Evolutionary conservation across 2,329 filamentous ascomycete species (phyloP).

Genomic region (Pyrenochaeta sp.): DNA sequence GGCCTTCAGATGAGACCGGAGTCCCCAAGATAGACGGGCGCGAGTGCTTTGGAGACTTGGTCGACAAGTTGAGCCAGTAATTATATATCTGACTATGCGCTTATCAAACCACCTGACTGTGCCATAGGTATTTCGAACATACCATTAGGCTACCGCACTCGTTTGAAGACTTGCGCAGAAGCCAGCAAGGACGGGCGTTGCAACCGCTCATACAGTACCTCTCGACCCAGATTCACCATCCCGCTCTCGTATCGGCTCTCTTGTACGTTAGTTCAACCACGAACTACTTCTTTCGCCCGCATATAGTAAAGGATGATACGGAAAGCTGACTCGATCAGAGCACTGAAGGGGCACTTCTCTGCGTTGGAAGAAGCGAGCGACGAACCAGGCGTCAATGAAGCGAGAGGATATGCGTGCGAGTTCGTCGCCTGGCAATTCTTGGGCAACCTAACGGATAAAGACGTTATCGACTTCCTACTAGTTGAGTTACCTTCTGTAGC

Average conservation of each 20-base stretch:
- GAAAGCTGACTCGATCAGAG: constrained; percentile 57
- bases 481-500: constrained; percentile 68
- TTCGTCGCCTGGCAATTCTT: constrained; percentile 83
- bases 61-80: constrained; percentile 69
- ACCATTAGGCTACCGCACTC: constrained; percentile 71
- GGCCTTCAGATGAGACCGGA: constrained; percentile 40
- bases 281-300: neutral
- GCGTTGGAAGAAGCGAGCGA: constrained; percentile 64
- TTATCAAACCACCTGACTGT: constrained; percentile 23
- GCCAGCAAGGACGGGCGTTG: constrained; percentile 65
- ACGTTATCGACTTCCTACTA: constrained; percentile 77
- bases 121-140: constrained; percentile 57
- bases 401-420: constrained; percentile 78
- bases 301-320: neutral
- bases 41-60: constrained; percentile 70
- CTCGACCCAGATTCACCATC: constrained; percentile 69
- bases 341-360: constrained; percentile 77
- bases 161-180: constrained; percentile 77
- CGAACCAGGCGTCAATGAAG: constrained; percentile 71
- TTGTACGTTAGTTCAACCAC: constrained; percentile 62
- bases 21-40: constrained; percentile 66
- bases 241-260: constrained; percentile 74
- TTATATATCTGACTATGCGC: constrained; percentile 4
- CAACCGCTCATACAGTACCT: constrained; percentile 72
- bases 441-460: constrained; percentile 73